Percentiles rank a stretch among this genome's conserved stretches.
Evolutionary conservation across 257 asterid genomes (phyloP).

Genomic region (Nicotiana paniculata): DNA sequence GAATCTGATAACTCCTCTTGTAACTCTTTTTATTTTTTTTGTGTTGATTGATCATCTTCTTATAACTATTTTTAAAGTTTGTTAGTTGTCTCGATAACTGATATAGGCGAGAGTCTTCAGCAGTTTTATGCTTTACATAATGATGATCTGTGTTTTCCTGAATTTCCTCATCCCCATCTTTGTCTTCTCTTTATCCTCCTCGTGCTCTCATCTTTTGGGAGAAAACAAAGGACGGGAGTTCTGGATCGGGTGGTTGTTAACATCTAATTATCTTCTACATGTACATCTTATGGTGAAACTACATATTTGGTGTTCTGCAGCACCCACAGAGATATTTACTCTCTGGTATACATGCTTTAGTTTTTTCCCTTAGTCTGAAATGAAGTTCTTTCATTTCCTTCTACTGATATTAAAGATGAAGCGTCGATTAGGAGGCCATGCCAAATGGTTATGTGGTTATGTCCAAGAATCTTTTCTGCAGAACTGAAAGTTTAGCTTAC

Average conservation of each 20-base stretch:
- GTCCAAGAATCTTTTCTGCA: too few species aligned
- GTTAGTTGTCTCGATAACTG: background rate
- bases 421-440: background rate
- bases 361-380: background rate
- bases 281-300: background rate
- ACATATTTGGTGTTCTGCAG: background rate
- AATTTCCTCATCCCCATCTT: background rate
- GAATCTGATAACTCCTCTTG: background rate
- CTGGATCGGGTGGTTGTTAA: background rate
- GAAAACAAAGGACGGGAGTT: background rate
- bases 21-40: background rate
- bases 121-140: background rate
- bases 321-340: background rate
- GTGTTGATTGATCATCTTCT: background rate
- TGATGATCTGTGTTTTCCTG: background rate
- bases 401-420: background rate
- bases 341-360: background rate
- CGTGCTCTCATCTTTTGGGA: background rate
- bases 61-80: background rate
- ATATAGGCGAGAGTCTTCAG: background rate
- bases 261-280: background rate
- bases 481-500: background rate
- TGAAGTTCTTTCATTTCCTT: background rate
- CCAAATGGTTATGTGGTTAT: background rate
- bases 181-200: background rate